Conservation (phyloP, 306 rosid species). For the Vicia sativa region DNA sequence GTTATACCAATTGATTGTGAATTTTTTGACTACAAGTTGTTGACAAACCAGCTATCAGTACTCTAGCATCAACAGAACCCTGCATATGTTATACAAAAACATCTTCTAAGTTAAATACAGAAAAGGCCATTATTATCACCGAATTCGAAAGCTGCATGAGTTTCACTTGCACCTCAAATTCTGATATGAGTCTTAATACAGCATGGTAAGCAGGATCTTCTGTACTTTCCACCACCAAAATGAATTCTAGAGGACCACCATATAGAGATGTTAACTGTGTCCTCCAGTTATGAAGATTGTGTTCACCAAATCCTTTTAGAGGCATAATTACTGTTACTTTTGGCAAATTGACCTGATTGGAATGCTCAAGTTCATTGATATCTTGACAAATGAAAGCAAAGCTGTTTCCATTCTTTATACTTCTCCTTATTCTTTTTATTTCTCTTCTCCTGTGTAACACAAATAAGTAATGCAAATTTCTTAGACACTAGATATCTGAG, state of each 20-base stretch:
- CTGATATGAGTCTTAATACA: conserved; percentile 62
- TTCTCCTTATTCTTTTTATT: conserved; percentile 62
- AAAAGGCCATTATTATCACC: conserved; percentile 3
- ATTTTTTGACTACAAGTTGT: conserved; percentile 97
- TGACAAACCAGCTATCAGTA: conserved; percentile 85
- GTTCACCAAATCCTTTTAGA: conserved; percentile 97
- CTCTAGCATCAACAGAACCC: conserved; percentile 79
- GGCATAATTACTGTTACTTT: conserved; percentile 90
- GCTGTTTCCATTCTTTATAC: conserved; percentile 61
- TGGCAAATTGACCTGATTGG: conserved; percentile 75
- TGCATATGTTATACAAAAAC: conserved; percentile 43
- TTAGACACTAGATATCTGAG: too few species aligned
- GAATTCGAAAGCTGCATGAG: conserved; percentile 15
- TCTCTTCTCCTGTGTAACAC: conserved; percentile 79
- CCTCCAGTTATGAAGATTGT: conserved; percentile 94
- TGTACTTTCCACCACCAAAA: conserved; percentile 81
- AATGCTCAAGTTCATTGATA: conserved; percentile 84
- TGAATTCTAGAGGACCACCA: conserved; percentile 93
- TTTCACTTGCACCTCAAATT: conserved; percentile 61
- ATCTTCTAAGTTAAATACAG: conserved; percentile 16
- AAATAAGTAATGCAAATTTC: neutral
- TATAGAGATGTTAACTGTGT: conserved; percentile 96
- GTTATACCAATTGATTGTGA: conserved; percentile 89
- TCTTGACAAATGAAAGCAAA: conserved; percentile 82
- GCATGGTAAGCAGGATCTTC: conserved; percentile 87